Evolutionary conservation across 192 early-diverging fungal genomes (phyloP).

Genomic region (Mortierella hygrophila): DNA sequence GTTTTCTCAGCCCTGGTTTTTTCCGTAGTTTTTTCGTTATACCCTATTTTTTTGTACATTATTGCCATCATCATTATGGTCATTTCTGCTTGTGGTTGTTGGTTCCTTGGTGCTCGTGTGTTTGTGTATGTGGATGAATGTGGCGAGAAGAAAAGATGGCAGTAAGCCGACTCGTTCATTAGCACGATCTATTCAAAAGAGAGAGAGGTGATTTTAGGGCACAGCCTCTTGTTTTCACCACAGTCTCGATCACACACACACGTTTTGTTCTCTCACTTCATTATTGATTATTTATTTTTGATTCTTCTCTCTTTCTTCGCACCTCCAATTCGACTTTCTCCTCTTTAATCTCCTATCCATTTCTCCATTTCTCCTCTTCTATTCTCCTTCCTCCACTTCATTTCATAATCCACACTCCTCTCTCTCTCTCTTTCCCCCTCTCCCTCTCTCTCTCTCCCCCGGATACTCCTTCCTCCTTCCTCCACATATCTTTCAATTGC

Average conservation of each 20-base stretch:
- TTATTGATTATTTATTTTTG: conserved; percentile 8
- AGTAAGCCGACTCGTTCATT: not conserved
- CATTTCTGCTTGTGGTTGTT: too few species aligned
- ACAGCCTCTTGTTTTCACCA: not conserved
- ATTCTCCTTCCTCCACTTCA: conserved; percentile 3
- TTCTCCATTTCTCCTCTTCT: not conserved
- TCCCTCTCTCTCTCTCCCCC: not conserved
- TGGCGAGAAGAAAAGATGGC: too few species aligned
- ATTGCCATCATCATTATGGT: too few species aligned
- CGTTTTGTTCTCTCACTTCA: not conserved
- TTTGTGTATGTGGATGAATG: too few species aligned
- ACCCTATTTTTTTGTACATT: too few species aligned
- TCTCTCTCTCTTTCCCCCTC: not conserved
- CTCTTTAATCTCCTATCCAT: not conserved
- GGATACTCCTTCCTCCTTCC: not conserved
- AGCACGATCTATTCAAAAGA: not conserved
- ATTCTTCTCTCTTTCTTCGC: not conserved
- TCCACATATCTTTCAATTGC: not conserved
- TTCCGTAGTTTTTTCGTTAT: too few species aligned
- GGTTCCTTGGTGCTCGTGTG: too few species aligned
- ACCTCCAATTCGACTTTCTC: conserved; percentile 1
- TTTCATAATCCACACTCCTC: conserved; percentile 18
- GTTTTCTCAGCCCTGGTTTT: too few species aligned
- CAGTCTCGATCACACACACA: not conserved
- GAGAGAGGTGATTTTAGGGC: not conserved